Base-by-base conservation (phyloP, 139 green algal genomes). In the Parachlorella kessleri region DNA sequence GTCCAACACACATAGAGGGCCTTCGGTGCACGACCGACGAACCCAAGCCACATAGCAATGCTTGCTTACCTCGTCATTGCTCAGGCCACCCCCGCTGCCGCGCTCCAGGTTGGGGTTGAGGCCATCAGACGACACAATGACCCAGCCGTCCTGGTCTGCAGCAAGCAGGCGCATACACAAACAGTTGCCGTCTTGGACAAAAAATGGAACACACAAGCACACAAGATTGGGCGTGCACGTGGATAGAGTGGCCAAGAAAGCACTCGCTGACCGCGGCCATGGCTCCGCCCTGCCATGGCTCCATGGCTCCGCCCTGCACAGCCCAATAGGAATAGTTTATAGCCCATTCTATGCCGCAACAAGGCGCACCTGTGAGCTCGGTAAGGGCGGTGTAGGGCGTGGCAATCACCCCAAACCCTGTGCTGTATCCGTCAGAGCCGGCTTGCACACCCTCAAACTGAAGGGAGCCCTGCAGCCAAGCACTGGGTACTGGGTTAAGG, bases 391-490 rank as follows among this genome's bases (percentile, higher is more conserved):
- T 92, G 86, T 94, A 83, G 10, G 92, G 94, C 80, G 95, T 85
- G 18, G 94, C 91, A 6, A 94, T 91, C 6, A 98, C 73, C 30
- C 94, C 94, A 80, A 98, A 98, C 32, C 94, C 93, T 26, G 83
- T 91, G 65, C 69, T 79, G 82, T 98, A 98, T 68, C 78, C 83
- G 77, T 95, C 88, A 24, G 76, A 70, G 38, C 92, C 92, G 28
- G 85, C 83, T 18, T 63, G 70, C 30, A 98, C 66, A 55, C 95
- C 95, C 87, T 98, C 95, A 89, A 97, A 98, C 84, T 97, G 91
- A 67, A 92, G 81, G 65, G 66, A 91, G 86, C 91, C 88, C 73
- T 81, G 39, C 35, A 77, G 72, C 1, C 2, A 30, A 32, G 23
- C n/a, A n/a, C n/a, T n/a, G n/a, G n/a, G n/a, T n/a, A n/a, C n/a